These are phyloP conservation scores for Ceratocystis eucalypticola DNA, from an alignment of 2,329 filamentous ascomycete genomes.

Conservation along the genomic window DNA sequence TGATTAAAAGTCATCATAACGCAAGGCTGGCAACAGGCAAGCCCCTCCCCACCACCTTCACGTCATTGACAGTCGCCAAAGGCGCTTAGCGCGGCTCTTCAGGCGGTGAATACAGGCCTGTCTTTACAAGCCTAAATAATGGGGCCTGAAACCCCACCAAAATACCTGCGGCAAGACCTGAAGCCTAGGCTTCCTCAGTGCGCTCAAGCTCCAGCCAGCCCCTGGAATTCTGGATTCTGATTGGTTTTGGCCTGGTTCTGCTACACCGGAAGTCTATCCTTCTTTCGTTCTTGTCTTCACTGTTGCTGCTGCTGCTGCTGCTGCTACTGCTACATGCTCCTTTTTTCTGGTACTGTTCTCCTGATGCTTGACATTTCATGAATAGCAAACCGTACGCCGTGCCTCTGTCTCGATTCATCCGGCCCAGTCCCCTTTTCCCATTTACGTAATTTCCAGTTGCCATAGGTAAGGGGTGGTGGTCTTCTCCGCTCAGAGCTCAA, in stretches of 20 bases:
- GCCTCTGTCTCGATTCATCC: not conserved
- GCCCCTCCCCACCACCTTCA: not conserved
- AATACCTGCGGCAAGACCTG: slow-evolving; percentile 3
- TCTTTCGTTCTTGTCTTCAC: not conserved
- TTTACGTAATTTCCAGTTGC: no score
- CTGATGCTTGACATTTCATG: not conserved
- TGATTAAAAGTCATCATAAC: not conserved
- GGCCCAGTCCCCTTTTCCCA: no score
- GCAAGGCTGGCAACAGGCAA: not conserved
- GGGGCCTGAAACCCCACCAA: slow-evolving; percentile 3
- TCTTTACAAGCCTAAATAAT: not conserved
- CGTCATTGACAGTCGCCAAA: not conserved
- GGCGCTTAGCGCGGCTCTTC: not conserved
- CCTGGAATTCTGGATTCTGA: slow-evolving; percentile 8
- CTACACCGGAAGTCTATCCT: not conserved
- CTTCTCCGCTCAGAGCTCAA: not conserved
- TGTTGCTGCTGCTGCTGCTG: not conserved
- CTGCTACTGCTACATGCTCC: not conserved
- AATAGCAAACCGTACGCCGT: not conserved
- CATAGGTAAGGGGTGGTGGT: no score
- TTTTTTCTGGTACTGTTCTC: not conserved
- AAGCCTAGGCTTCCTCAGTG: not conserved
- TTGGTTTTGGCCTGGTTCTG: not conserved
- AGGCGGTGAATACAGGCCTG: not conserved
- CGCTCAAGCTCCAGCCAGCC: slow-evolving; percentile 8